Base-by-base conservation (phyloP, 441 rosid species). In the Adansonia madagascariensis region DNA sequence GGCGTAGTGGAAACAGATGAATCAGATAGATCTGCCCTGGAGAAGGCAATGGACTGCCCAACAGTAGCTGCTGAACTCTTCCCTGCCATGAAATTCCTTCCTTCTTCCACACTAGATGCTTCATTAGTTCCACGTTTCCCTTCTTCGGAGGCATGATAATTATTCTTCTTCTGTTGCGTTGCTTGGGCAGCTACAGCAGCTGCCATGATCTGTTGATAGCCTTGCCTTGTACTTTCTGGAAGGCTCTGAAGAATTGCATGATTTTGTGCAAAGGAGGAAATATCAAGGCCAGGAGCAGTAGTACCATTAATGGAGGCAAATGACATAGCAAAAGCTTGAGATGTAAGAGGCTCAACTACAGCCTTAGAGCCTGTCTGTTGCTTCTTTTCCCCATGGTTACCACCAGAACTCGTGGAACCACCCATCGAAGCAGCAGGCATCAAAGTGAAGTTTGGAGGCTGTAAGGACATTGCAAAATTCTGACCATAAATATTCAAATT, bases 271-370 rank as follows among this genome's bases (percentile, higher is more conserved):
- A 91, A 79, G 18, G 97, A 84, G 5, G 99, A 89, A 76, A 92
- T 86, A 80, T 94, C 97, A 44, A 91, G 77, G 71, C 89, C 79
- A 24, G 90, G 83, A 75, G 86, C 76, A 72, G 86, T 80, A 17
- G 90, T 82, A 65, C 96, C 95, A 81, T 85, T 91, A 35, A 91
- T 83, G 53, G 98, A 82, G 20, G 93, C 85, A 86, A 92, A 91
- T 17, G 99, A 88, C 97, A 96, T 85, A 24, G 98, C 96, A 88
- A 91, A 92, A 76, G 98, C 88, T 80, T 86, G 98, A 53, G 97
- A 84, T 0, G 78, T 80, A 12, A 87, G 79, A 10, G 92, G 78
- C 70, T 94, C 99, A 47, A 78, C 82, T 55, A 92, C 94, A 56
- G 90, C 80, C 79, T 85, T 91, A 8, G 92, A 81, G 56, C 81